Evolutionary conservation across 78 protist species (phyloP), one percentile per base, ranked within the genome.

Genomic region (Protostelium mycophagum): DNA sequence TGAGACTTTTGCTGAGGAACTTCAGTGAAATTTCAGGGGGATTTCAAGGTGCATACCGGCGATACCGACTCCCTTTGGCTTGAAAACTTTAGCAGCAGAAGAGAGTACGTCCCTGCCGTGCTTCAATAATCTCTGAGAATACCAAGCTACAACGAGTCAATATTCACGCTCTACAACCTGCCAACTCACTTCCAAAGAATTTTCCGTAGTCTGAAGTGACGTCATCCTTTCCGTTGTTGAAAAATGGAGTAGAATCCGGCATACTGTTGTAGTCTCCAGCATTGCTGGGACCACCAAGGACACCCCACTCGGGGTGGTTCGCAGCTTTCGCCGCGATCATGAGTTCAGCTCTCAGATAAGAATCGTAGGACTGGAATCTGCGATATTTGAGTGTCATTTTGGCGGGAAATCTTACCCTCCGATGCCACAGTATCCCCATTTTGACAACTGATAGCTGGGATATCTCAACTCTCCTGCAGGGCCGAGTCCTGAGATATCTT

Each of bases 381-480:
- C n/a, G n/a, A n/a, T n/a, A n/a, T n/a, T n/a, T n/a, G n/a, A n/a
- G n/a, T n/a, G n/a, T n/a, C n/a, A n/a, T n/a, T n/a, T n/a, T n/a
- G n/a, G n/a, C n/a, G n/a, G n/a, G n/a, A n/a, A n/a, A n/a, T n/a
- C n/a, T n/a, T n/a, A n/a, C 39, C 88, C 97, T 9, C 98, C 98
- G 35, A 96, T 91, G 31, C 97, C 97, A 0, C 95, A 94, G 92
- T 91, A 97, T 25, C 88, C 37, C 98, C 98, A 97, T 28, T 83
- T 63, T 25, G 89, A 90, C 29, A 88, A 31, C 83, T 95, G 98
- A 86, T 97, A 97, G n/a, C 95, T 87, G 39, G 98, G 98, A 51
- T 97, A 97, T 34, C 98, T 88, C 87, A 96, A 38, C 86, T 97
- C 98, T 63, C 98, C 98, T 10, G 95, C 91, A 1, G 98, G 98